Conservation (phyloP, 2,329 filamentous ascomycete genomes). For the Tolypocladium album region DNA sequence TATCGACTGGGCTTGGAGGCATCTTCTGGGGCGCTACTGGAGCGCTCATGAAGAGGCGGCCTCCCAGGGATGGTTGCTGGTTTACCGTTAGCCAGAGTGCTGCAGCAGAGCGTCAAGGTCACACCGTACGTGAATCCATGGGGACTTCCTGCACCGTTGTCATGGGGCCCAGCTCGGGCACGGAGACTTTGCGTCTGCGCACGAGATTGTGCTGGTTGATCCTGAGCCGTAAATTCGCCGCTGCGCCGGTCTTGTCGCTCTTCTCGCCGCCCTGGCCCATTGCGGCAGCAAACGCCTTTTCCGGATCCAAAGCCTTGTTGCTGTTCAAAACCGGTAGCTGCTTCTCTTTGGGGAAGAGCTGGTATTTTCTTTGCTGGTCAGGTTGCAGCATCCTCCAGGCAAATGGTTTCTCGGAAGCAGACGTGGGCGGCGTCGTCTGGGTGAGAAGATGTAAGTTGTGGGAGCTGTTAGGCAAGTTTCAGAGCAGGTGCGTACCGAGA, state of each 20-base stretch:
- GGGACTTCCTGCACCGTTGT: conserved; percentile 56
- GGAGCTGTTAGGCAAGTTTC: background rate
- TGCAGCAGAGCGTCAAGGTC: background rate
- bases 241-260: conserved; percentile 25
- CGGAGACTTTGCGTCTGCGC: conserved; percentile 51
- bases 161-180: conserved; percentile 56
- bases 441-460: background rate
- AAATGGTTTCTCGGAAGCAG: conserved; percentile 34
- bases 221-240: conserved; percentile 32
- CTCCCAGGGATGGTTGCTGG: conserved; percentile 57
- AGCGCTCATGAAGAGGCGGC: conserved; percentile 53
- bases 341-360: conserved; percentile 47
- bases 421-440: conserved; percentile 1
- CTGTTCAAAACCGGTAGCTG: conserved; percentile 28
- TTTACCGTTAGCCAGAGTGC: background rate
- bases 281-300: conserved; percentile 35
- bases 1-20: conserved; percentile 4
- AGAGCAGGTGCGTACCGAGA: conserved; percentile 27
- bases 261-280: conserved; percentile 30
- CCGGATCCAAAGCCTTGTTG: conserved; percentile 36
- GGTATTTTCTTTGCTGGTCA: conserved; percentile 43
- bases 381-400: conserved; percentile 49
- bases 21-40: conserved; percentile 43
- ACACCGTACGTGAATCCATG: conserved; percentile 58
- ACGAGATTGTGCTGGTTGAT: conserved; percentile 47